Evolutionary conservation across 1,139 yeast genomes (phyloP).

Genomic region (Candida sp.): DNA sequence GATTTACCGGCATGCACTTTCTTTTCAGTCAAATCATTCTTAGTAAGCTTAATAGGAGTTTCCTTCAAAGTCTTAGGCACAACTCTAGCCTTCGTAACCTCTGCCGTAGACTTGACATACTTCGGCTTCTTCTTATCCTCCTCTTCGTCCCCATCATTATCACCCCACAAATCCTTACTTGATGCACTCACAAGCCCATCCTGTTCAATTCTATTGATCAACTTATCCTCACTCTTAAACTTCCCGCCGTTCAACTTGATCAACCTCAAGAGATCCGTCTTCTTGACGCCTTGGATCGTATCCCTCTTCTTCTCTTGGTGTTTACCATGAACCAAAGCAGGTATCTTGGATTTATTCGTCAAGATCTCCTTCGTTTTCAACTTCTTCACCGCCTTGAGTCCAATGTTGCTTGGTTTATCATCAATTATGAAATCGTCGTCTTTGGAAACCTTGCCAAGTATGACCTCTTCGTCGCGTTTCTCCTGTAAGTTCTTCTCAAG

Average conservation of each 20-base stretch:
- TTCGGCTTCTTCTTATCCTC: constrained; percentile 30
- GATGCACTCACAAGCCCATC: constrained; percentile 64
- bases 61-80: constrained; percentile 61
- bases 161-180: constrained; percentile 71
- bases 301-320: constrained; percentile 35
- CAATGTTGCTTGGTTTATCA: constrained; percentile 31
- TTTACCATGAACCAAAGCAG: constrained; percentile 54
- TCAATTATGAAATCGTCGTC: constrained; percentile 72
- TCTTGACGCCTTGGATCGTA: constrained; percentile 68
- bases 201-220: constrained; percentile 56
- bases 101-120: constrained; percentile 47
- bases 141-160: constrained; percentile 19
- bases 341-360: constrained; percentile 77
- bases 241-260: constrained; percentile 89
- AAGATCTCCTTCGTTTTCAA: constrained; percentile 79
- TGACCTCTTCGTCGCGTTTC: constrained; percentile 67
- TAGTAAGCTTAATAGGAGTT: constrained; percentile 57
- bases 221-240: constrained; percentile 56
- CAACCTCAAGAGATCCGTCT: constrained; percentile 68
- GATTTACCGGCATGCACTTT: constrained; percentile 81
- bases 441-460: constrained; percentile 59
- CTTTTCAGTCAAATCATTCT: constrained; percentile 28
- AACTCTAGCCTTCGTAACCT: constrained; percentile 52
- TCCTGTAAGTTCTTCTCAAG: constrained; percentile 74
- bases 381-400: constrained; percentile 37